phyloP scores from a whole-genome alignment of 345 rosid genomes.

The Zanthoxylum bungeanum region DNA sequence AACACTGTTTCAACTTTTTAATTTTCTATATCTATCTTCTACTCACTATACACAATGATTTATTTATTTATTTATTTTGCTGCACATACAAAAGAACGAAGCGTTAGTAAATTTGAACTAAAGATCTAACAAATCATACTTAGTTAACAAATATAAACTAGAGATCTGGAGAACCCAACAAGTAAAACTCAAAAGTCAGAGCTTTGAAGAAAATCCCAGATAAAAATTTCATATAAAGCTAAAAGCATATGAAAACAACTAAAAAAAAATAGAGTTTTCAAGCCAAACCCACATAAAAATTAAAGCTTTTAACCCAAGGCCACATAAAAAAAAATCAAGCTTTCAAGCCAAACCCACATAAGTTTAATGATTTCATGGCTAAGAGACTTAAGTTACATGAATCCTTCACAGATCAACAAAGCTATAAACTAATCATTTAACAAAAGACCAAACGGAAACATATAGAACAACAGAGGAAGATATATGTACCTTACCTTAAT shows the following conservation, averaged over 20 bases:
- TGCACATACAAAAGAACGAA: background rate
- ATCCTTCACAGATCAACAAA: slow-evolving; percentile 3
- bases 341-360: background rate
- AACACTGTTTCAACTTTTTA: slow-evolving; percentile 59
- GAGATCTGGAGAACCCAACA: background rate
- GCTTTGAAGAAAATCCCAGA: background rate
- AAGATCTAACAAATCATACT: slow-evolving; percentile 25
- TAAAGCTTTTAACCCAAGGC: background rate
- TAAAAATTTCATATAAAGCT: background rate
- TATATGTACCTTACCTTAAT: slow-evolving; percentile 25
- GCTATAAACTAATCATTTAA: too few relatives aligned
- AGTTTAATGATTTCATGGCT: background rate
- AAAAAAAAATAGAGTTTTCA: background rate
- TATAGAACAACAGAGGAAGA: background rate
- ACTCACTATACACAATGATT: background rate
- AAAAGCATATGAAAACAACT: background rate
- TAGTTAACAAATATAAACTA: background rate
- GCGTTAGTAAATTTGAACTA: background rate
- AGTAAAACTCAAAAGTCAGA: background rate
- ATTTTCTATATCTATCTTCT: too few relatives aligned
- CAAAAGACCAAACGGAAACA: background rate
- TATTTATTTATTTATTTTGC: background rate
- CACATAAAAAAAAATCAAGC: background rate
- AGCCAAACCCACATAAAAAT: background rate
- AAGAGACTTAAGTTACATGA: background rate